phyloP scores from a whole-genome alignment of 2,329 filamentous ascomycete species.

The Pyrenophora teres region DNA sequence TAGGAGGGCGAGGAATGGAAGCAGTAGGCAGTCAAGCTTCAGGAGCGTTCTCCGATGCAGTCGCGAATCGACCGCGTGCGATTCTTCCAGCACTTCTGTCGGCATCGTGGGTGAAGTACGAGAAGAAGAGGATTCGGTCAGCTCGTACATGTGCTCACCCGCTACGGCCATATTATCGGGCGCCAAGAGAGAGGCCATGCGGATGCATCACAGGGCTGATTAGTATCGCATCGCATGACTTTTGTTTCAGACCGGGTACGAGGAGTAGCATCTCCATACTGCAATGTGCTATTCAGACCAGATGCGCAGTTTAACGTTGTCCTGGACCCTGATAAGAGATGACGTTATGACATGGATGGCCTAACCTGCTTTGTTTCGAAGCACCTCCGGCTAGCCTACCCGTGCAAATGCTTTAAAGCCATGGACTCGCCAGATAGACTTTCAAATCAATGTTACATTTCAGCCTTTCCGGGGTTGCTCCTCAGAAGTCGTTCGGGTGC shows the following conservation, averaged over 20 bases:
- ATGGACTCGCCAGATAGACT: too few relatives aligned
- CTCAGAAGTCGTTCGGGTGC: too few relatives aligned
- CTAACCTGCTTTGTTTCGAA: too few relatives aligned
- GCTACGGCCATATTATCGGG: constrained; percentile 21
- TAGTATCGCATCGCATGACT: constrained; percentile 3
- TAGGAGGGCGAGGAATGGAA: constrained; percentile 58
- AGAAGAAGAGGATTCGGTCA: constrained; percentile 8
- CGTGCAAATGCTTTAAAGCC: too few relatives aligned
- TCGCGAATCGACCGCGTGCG: constrained; percentile 1
- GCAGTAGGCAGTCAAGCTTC: constrained; percentile 57
- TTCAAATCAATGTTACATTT: too few relatives aligned
- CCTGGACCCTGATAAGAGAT: constrained; percentile 7
- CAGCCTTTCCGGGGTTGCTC: too few relatives aligned
- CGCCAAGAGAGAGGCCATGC: constrained; percentile 18
- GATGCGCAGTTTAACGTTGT: not conserved
- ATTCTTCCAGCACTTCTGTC: constrained; percentile 11
- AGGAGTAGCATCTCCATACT: not conserved
- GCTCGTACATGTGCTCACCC: constrained; percentile 16
- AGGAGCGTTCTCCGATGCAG: constrained; percentile 48
- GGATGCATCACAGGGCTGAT: constrained; percentile 14
- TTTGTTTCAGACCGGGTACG: not conserved
- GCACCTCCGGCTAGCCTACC: too few relatives aligned
- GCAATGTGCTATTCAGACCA: not conserved
- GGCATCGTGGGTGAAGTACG: constrained; percentile 14
- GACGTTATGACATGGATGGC: constrained; percentile 7